Conservation (phyloP, 768 basidiomycete genomes). For the Boletales sp. region DNA sequence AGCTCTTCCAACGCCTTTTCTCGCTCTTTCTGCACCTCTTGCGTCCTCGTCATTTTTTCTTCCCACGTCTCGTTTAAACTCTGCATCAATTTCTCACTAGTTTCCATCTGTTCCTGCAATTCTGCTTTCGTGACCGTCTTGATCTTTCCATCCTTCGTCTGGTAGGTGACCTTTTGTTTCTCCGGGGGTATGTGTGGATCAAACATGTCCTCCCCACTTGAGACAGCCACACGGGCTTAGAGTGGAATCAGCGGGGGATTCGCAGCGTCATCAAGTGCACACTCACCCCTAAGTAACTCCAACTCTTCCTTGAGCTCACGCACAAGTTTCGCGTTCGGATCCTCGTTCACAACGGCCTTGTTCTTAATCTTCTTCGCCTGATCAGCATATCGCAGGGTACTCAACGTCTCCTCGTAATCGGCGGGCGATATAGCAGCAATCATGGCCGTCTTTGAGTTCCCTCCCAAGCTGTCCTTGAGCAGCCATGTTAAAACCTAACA, state of each 20-base stretch:
- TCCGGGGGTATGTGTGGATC: conserved; percentile 89
- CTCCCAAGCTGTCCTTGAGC: conserved; percentile 95
- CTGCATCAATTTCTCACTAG: conserved; percentile 94
- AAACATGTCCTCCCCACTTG: conserved; percentile 67
- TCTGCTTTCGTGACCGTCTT: conserved; percentile 97
- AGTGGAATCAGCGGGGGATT: conserved; percentile 5
- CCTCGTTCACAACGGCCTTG: conserved; percentile 98
- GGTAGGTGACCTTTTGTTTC: conserved; percentile 93
- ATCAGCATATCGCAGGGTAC: conserved; percentile 96
- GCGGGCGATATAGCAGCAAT: conserved; percentile 99
- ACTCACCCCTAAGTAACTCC: conserved; percentile 79
- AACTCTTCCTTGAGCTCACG: conserved; percentile 98
- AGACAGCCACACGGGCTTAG: conserved; percentile 72
- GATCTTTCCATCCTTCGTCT: conserved; percentile 88
- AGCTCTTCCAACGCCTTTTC: conserved; percentile 97
- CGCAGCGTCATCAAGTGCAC: not conserved
- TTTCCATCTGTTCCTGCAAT: conserved; percentile 93
- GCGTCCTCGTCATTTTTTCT: conserved; percentile 85
- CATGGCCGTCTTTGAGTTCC: conserved; percentile 98
- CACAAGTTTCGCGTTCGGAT: conserved; percentile 98
- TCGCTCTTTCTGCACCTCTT: conserved; percentile 93
- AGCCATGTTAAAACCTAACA: conserved; percentile 92
- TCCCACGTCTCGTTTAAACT: conserved; percentile 96
- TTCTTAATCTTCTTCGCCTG: conserved; percentile 99
- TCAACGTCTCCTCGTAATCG: conserved; percentile 96